Conservation (phyloP, 2,329 filamentous ascomycete species). For the Xylariaceae sp. region DNA sequence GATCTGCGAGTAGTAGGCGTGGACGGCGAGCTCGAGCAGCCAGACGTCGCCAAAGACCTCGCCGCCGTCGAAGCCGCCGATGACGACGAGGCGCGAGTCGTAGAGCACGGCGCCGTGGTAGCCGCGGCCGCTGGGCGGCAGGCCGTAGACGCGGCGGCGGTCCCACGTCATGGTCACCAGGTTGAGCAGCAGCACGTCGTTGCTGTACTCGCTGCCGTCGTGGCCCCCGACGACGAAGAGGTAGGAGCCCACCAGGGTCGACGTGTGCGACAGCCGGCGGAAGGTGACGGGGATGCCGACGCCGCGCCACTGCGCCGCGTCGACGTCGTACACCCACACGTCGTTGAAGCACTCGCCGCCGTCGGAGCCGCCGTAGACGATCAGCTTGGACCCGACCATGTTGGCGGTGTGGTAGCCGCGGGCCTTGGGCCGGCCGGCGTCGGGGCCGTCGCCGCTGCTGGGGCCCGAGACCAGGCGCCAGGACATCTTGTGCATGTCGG, state of each 20-base stretch:
- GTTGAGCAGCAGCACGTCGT: slow-evolving; percentile 61
- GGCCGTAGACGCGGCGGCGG: slow-evolving; percentile 55
- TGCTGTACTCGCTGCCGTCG: slow-evolving; percentile 62
- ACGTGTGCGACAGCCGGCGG: slow-evolving; percentile 59
- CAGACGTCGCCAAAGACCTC: slow-evolving; percentile 63
- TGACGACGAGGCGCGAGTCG: slow-evolving; percentile 55
- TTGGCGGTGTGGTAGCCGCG: slow-evolving; percentile 66
- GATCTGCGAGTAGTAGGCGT: slow-evolving; percentile 67
- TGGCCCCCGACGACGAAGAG: slow-evolving; percentile 64
- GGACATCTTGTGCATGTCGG: slow-evolving; percentile 58
- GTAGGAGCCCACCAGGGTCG: slow-evolving; percentile 62
- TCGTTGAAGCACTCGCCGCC: slow-evolving; percentile 66
- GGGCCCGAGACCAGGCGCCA: slow-evolving; percentile 56
- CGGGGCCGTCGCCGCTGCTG: slow-evolving; percentile 7
- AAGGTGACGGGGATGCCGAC: slow-evolving; percentile 55
- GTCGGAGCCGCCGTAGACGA: slow-evolving; percentile 63
- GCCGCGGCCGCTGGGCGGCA: slow-evolving; percentile 54
- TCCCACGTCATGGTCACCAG: slow-evolving; percentile 71
- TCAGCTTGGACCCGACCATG: slow-evolving; percentile 65
- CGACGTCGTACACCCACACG: slow-evolving; percentile 66
- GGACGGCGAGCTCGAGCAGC: slow-evolving; percentile 60
- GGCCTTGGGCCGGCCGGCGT: slow-evolving; percentile 45
- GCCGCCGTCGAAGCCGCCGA: slow-evolving; percentile 61
- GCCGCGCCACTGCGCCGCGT: slow-evolving; percentile 50
- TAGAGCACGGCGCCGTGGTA: slow-evolving; percentile 61